Base-by-base conservation (phyloP, 2,329 filamentous ascomycete species). In the Davidsoniella eucalypti region DNA sequence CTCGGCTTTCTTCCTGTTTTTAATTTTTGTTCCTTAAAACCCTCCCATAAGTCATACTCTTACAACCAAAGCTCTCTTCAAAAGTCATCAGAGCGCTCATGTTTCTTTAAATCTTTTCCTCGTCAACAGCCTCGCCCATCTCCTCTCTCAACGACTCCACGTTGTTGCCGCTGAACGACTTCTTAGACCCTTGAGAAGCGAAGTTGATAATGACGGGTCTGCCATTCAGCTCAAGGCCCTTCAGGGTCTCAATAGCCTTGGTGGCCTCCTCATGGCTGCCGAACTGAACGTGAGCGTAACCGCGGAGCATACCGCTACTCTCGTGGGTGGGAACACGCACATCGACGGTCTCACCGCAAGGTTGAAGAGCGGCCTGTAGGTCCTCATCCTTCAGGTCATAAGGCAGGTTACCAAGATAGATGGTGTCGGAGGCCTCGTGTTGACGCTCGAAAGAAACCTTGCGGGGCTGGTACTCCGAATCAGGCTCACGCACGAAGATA, bases 241-340 rank as follows among this genome's bases (percentile, higher is more conserved):
- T 2, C 38, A 94, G 67, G 12, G 68, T 56, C 50, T 78, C 72
- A 58, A 68, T 68, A 0, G 76, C 87, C 54, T 67, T 68, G 50
- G 66, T 58, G n/a, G 86, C 84, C 54, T 76, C 77, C 55, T 78
- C 72, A 38, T 80, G 61, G 57, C 84, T 76, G 41, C 73, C 60
- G 63, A 94, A 94, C 61, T 93, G 85, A 45, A 81, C 82, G 61
- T 94, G 87, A 17, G 82, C 84, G 61, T 92, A 94, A 54, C 87
- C 87, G 62, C 84, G 74, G 37, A 84, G 83, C 66, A 84, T 81
- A 43, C 87, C 87, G 5, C 84, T 87, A 56, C 78, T 73, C 58
- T 84, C 76, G 65, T 94, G 86, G 58, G 92, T 82, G 47, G 87
- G 83, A 51, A 94, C 81, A 54, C 87, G 79, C 44, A 94, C 79